Evolutionary conservation across 1,284 basidiomycete genomes (phyloP), one percentile per base, ranked within the genome.

Genomic region (Flammula alnicola): DNA sequence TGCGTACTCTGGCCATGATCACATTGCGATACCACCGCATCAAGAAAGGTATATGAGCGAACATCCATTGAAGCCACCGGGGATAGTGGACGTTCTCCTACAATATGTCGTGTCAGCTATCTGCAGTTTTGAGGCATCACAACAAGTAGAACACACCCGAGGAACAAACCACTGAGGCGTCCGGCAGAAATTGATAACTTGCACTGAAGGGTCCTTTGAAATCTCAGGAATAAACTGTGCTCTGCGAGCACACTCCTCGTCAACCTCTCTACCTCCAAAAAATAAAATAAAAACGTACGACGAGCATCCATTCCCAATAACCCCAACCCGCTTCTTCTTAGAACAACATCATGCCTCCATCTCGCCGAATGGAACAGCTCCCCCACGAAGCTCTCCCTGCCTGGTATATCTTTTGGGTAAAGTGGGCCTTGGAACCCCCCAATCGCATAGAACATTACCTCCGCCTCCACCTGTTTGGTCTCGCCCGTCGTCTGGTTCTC

Each of bases 301-400:
- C 59, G 83, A 77, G 66, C 80, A 83, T 3, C 83, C 85, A 57
- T 84, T 84, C 16, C 84, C 85, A 58, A 86, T 77, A 12, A 87
- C 77, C 3, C 77, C 83, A 2, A 86, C 75, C 22, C 72, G 68
- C 63, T 84, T 83, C 9, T 75, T 77, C 44, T 66, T 66, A 84
- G 64, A 39, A 75, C 64, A 20, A 85, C 72, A 54, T 78, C 76
- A 47, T 83, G 79, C 38, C 75, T 68, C 82, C 83, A 87, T 33
- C 66, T 63, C 23, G 78, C 77, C 32, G 81, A 81, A 63, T 85
- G 83, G 63, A 79, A 83, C 19, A 73, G 55, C 5, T 64, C 56
- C 2, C 84, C 84, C 32, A 71, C 66, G 60, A 85, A 86, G 3
- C 59, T 63, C 38, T 78, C 76, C 11, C 69, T 59, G 0, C 77